Base-by-base conservation (phyloP, 768 basidiomycete genomes). In the Lentinula boryana region DNA sequence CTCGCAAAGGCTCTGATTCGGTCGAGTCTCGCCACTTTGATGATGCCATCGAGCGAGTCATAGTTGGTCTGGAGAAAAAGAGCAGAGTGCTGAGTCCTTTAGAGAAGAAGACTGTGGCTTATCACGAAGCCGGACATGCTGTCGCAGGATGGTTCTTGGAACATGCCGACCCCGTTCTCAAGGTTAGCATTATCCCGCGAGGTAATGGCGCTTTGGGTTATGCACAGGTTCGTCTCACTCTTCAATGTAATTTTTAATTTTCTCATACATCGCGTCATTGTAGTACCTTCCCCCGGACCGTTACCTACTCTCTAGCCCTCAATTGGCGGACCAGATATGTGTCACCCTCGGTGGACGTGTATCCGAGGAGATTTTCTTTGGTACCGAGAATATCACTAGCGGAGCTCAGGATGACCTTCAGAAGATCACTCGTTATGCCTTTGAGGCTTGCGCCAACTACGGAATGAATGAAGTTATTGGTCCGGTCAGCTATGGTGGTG, bases 341-440 rank as follows among this genome's bases (percentile, higher is more conserved):
- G 98, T 98, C 93, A 98, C 97, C 0, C 83, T 99, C 23, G 97
- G 97, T 60, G 97, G 97, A 10, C 91, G 97, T 56, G 96, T 98
- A 7, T 91, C 95, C 0, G 97, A 99, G 75, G 97, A 99, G 74
- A 95, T 99, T 61, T 97, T 98, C 79, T 99, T 99, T 70, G 93
- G 93, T 18, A 62, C 70, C 5, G 89, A 88, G 68, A 92, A 93
- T 66, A 95, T 99, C 72, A 99, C 97, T 1, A 95, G 96, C 3
- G 97, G 97, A 63, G 97, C 97, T 3, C 95, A 98, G 75, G 97
- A 99, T 68, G 97, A 99, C 70, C 78, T 99, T 46, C 93, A 95
- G 74, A 98, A 98, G 77, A 96, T 99, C 63, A 98, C 97, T 3
- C 85, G 89, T 62, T 95, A 98, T 90, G 97, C 97, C 15, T 97